Base-by-base conservation (phyloP, 1,139 yeast species). In the Debaryomyces coudertii region DNA sequence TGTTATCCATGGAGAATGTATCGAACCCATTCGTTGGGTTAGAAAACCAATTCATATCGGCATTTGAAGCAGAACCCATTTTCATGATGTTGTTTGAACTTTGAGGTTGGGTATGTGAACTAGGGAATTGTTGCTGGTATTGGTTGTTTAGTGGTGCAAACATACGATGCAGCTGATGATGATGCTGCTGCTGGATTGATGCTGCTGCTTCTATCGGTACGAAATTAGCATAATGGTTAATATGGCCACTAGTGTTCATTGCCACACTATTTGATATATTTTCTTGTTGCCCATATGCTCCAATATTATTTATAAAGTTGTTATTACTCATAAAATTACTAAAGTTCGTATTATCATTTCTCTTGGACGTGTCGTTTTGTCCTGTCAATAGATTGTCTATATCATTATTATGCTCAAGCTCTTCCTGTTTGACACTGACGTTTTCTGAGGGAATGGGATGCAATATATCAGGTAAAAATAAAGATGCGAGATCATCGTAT, bases 391-490 rank as follows among this genome's bases (percentile, higher is more conserved):
- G 11, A 27, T 37, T 25, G 34, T 39, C 35, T 29, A 14, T 27
- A 40, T 30, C 42, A 43, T 15, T 36, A 18, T 40, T 28, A 20
- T 43, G 44, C 15, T 57, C 63, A 25, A 54, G 51, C 33, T 58
- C 65, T 43, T 62, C 66, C 30, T 56, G 58, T 40, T 62, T 62
- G 24, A 60, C 52, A 12, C 49, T 36, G 8, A 43, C 41, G 9
- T 50, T 36, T 12, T 39, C 39, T 5, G 52, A 47, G 16, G 53
- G 43, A 8, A 54, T 42, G 8, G 63, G 69, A 43, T 68, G 72
- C 29, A 73, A 61, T 23, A 71, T 67, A 43, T 74, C 79, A 4
- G 78, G 78, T 30, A 74, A 57, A 44, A 74, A 74, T 43, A 74
- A 62, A 25, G 77, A 66, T 36, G 77, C 71, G 41, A 74, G 61